Percentiles rank a stretch among this genome's conserved stretches.
phyloP scores from a whole-genome alignment of 805 yeast species.

The Tetrapisispora arboricola region DNA sequence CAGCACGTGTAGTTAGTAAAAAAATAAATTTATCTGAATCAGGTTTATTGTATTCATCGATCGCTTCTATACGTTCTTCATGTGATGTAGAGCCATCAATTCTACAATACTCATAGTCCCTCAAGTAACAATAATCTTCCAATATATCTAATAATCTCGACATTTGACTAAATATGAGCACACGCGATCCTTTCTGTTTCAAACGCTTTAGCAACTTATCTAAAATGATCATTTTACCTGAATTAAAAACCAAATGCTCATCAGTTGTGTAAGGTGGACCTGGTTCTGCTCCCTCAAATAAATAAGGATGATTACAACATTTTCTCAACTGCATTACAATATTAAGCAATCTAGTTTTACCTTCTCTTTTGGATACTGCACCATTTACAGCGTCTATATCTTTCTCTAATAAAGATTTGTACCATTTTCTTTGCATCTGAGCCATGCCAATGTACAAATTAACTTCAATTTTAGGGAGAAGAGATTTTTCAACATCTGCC shows the following conservation, averaged over 20 bases:
- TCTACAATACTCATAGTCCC: conserved; percentile 80
- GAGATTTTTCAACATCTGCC: conserved; percentile 83
- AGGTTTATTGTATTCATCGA: conserved; percentile 83
- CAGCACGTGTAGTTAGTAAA: conserved; percentile 87
- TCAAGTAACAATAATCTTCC: conserved; percentile 82
- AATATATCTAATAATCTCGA: conserved; percentile 77
- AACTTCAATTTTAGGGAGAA: conserved; percentile 82
- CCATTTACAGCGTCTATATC: conserved; percentile 97
- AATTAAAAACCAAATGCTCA: conserved; percentile 81
- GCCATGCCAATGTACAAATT: conserved; percentile 92
- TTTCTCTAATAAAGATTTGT: conserved; percentile 75
- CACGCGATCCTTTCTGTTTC: conserved; percentile 73
- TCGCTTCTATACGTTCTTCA: conserved; percentile 84
- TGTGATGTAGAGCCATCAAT: conserved; percentile 92
- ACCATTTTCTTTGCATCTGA: conserved; percentile 91
- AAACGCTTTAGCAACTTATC: conserved; percentile 72
- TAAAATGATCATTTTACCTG: conserved; percentile 83
- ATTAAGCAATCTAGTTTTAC: conserved; percentile 80
- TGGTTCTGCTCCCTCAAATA: conserved; percentile 98
- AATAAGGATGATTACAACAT: conserved; percentile 94
- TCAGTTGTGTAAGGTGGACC: conserved; percentile 97
- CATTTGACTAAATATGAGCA: conserved; percentile 89
- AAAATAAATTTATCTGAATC: conserved; percentile 76
- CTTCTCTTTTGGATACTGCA: conserved; percentile 86
- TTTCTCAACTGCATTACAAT: conserved; percentile 95